phyloP scores from a whole-genome alignment of 768 basidiomycete species.

The Trametes coccinea region DNA sequence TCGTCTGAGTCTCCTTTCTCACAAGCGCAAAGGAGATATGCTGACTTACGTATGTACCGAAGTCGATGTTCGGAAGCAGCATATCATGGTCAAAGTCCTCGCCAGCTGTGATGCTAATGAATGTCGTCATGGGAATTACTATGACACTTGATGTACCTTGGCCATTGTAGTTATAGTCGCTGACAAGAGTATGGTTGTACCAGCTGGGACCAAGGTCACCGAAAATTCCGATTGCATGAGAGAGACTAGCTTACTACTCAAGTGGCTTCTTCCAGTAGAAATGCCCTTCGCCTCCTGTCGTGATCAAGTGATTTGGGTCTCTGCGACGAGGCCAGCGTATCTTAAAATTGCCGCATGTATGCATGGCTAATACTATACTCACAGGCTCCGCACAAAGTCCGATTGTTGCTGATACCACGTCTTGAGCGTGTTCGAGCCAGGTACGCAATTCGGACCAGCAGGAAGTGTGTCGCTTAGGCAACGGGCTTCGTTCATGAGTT shows the following conservation, averaged over 20 bases:
- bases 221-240: background rate
- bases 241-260: conserved; percentile 30
- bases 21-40: background rate
- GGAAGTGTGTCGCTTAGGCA: conserved; percentile 52
- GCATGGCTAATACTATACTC: conserved; percentile 20
- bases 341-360: too few relatives aligned
- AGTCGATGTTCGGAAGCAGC: conserved; percentile 52
- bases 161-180: conserved; percentile 60
- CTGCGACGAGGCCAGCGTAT: conserved; percentile 27
- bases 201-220: conserved; percentile 29
- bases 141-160: conserved; percentile 37
- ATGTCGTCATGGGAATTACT: background rate
- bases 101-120: conserved; percentile 38
- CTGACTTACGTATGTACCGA: conserved; percentile 50
- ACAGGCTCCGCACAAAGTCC: conserved; percentile 53
- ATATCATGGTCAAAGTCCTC: conserved; percentile 56
- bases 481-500: conserved; percentile 56
- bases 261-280: conserved; percentile 50
- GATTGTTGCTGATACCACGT: conserved; percentile 56
- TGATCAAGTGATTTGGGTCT: conserved; percentile 54
- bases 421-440: conserved; percentile 45
- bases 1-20: background rate
- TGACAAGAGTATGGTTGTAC: conserved; percentile 44
- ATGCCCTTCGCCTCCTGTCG: conserved; percentile 58
- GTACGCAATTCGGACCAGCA: conserved; percentile 47